Evolutionary conservation across 768 basidiomycete species (phyloP), one percentile per base, ranked within the genome.

Genomic region (Xerocomus brunneocitrinus): DNA sequence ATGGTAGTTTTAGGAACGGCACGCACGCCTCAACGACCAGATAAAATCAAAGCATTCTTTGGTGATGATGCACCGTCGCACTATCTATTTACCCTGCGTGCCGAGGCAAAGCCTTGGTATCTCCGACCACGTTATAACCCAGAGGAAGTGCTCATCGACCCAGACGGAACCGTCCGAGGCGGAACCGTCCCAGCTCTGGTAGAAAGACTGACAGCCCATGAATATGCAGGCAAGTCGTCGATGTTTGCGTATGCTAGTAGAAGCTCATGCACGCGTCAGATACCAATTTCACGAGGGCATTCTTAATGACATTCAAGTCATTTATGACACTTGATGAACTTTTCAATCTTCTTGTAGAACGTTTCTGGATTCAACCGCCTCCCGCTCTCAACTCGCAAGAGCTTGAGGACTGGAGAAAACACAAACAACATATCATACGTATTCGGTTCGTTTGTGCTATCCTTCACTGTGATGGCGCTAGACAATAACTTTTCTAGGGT

Each of bases 241-340:
- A 27, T 28, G 8, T 24, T 44, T 27, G 12, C 13, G 5, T 28
- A 27, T 7, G n/a, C 5, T 10, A 43, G n/a, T 13, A 16, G 13
- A 14, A 0, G 30, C 55, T 67, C 8, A 62, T 39, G 30, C 40
- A 4, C 47, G 28, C 25, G n/a, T 27, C 42, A 81, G 80, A 85
- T 63, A 74, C 78, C 24, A 72, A 73, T 34, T 85, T 80, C 66
- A 80, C 72, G 57, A 75, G 76, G 53, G 81, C 84, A 10, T 87
- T 87, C 73, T 67, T 87, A 41, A 76, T 85, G 71, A 87, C 86
- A 3, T 87, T 83, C 72, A 80, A 82, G 59, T 83, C 83, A 0
- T 87, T 87, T 65, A 80, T 78, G 50, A 78, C 77, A 10, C 69
- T 79, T 2, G 73, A 79, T 30, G 73, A 80, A 44, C 66, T 87